phyloP scores from a whole-genome alignment of 2,329 filamentous ascomycete species.

The Rhynchosporium graminicola region DNA sequence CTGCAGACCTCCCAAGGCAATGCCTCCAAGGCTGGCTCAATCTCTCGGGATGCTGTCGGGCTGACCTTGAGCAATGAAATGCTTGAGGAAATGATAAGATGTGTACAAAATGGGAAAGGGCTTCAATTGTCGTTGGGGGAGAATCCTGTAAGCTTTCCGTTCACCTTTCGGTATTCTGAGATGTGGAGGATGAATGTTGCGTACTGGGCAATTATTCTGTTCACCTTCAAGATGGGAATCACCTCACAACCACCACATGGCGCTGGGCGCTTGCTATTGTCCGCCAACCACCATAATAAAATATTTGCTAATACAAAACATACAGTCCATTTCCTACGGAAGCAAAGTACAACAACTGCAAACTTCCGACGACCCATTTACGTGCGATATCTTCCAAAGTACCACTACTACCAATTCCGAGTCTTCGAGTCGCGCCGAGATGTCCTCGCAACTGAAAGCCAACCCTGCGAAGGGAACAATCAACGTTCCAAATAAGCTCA shows the following conservation, averaged over 20 bases:
- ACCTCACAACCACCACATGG: not conserved
- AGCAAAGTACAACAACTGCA: slow-evolving; percentile 51
- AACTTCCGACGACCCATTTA: slow-evolving; percentile 47
- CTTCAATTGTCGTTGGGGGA: slow-evolving; percentile 59
- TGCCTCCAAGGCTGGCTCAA: slow-evolving; percentile 47
- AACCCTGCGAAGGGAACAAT: slow-evolving; percentile 13
- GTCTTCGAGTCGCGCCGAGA: slow-evolving; percentile 46
- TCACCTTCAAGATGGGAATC: slow-evolving; percentile 19
- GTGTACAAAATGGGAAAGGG: slow-evolving; percentile 56
- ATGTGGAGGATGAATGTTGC: slow-evolving; percentile 4
- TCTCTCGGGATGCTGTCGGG: slow-evolving; percentile 58
- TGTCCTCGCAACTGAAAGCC: slow-evolving; percentile 25
- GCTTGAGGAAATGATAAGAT: slow-evolving; percentile 63
- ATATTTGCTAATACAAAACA: slow-evolving; percentile 43
- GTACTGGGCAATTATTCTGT: slow-evolving; percentile 6
- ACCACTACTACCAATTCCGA: slow-evolving; percentile 53
- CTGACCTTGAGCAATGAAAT: slow-evolving; percentile 58
- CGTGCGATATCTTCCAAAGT: slow-evolving; percentile 58
- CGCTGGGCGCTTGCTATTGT: slow-evolving; percentile 20
- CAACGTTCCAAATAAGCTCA: slow-evolving; percentile 13
- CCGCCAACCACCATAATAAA: slow-evolving; percentile 12
- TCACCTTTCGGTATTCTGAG: slow-evolving; percentile 12
- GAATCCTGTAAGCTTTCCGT: slow-evolving; percentile 55
- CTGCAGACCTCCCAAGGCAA: slow-evolving; percentile 45
- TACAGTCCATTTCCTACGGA: slow-evolving; percentile 51